Percentiles rank a stretch among this genome's conserved stretches.
Conservation (phyloP, 2,329 filamentous ascomycete genomes). For the Phialophora macrospora region DNA sequence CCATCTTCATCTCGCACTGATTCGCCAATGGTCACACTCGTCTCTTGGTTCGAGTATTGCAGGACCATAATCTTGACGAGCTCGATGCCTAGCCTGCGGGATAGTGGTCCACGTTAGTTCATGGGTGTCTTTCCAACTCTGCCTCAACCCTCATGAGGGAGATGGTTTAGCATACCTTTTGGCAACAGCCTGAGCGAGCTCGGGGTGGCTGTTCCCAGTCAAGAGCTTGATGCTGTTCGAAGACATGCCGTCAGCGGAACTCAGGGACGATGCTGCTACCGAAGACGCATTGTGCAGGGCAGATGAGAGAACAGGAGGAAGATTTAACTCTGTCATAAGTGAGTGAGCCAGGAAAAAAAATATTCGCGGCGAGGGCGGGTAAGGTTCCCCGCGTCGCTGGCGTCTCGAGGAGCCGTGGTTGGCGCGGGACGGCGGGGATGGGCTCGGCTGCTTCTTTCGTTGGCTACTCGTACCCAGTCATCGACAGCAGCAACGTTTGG, state of each 20-base stretch:
- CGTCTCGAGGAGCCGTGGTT: conserved; percentile 2
- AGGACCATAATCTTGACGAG: conserved; percentile 71
- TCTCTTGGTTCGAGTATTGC: conserved; percentile 68
- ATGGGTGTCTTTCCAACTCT: conserved; percentile 4
- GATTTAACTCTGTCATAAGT: conserved; percentile 23
- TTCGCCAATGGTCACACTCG: conserved; percentile 85
- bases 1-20: conserved; percentile 95
- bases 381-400: conserved; percentile 11
- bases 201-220: conserved; percentile 75
- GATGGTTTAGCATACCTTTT: conserved; percentile 58
- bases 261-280: conserved; percentile 27
- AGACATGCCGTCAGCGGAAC: conserved; percentile 58
- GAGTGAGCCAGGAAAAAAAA: conserved; percentile 16
- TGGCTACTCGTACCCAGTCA: not conserved
- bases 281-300: conserved; percentile 33
- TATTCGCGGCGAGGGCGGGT: conserved; percentile 16
- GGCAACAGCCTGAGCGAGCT: conserved; percentile 71
- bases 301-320: conserved; percentile 24
- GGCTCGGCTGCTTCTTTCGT: conserved; percentile 3
- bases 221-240: conserved; percentile 72
- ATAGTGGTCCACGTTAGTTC: conserved; percentile 5
- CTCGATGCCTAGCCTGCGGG: conserved; percentile 65
- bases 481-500: not conserved
- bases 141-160: not conserved
- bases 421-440: conserved; percentile 10